These are phyloP conservation scores for Rhodotorula sp. DNA, from an alignment of 1,284 basidiomycete species.

Conservation along the genomic window DNA sequence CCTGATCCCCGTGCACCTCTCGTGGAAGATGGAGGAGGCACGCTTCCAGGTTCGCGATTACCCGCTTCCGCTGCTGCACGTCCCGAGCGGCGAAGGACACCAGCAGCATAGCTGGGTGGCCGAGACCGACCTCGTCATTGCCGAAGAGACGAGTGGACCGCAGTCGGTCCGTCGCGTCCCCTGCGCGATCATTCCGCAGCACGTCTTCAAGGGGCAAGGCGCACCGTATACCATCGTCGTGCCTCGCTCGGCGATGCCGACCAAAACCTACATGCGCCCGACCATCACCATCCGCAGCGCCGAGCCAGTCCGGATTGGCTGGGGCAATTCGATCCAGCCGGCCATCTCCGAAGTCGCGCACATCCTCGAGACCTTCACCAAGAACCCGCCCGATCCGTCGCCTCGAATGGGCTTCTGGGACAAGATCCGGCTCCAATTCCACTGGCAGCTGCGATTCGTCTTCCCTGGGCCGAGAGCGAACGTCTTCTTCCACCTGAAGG, in stretches of 20 bases:
- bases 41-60: slow-evolving; percentile 72
- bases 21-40: slow-evolving; percentile 65
- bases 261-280: slow-evolving; percentile 86
- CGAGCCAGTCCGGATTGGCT: slow-evolving; percentile 72
- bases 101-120: slow-evolving; percentile 57
- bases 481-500: slow-evolving; percentile 80
- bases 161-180: slow-evolving; percentile 71
- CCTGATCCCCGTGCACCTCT: slow-evolving; percentile 77
- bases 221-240: slow-evolving; percentile 51
- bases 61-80: slow-evolving; percentile 56
- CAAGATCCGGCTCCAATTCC: slow-evolving; percentile 78
- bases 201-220: slow-evolving; percentile 61
- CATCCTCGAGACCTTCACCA: slow-evolving; percentile 77
- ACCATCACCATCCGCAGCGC: slow-evolving; percentile 65
- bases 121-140: slow-evolving; percentile 78
- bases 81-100: slow-evolving; percentile 48
- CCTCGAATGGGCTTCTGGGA: slow-evolving; percentile 93
- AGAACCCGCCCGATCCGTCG: slow-evolving; percentile 79
- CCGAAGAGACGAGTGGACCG: slow-evolving; percentile 77
- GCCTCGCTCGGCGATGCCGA: slow-evolving; percentile 91
- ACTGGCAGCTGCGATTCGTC: slow-evolving; percentile 72
- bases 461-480: slow-evolving; percentile 59
- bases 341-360: slow-evolving; percentile 83
- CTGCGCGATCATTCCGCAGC: slow-evolving; percentile 61
- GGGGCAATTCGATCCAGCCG: slow-evolving; percentile 86